These are phyloP conservation scores for Colletotrichum costaricense DNA, from an alignment of 2,329 filamentous ascomycete genomes.

Conservation along the genomic window DNA sequence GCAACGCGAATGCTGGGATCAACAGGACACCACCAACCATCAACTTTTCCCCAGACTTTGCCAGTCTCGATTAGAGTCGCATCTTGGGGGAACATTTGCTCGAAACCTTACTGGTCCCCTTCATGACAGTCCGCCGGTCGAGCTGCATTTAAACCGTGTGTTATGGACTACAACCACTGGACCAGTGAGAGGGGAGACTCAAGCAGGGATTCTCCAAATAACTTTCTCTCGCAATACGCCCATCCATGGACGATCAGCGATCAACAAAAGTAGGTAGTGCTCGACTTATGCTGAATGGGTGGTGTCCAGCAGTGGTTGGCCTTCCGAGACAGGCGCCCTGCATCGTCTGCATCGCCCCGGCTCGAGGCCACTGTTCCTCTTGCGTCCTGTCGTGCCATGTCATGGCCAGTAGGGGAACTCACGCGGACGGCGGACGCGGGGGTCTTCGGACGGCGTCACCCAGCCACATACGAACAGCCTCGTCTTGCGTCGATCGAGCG, in stretches of 20 bases:
- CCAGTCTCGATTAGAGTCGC: background rate
- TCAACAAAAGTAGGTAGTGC: background rate
- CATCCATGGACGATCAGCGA: background rate
- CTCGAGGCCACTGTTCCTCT: background rate
- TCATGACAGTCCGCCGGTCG: background rate
- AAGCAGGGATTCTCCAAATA: constrained; percentile 28
- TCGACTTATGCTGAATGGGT: background rate
- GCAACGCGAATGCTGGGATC: background rate
- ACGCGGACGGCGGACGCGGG: constrained; percentile 13
- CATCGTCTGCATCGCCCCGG: background rate
- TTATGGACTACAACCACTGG: background rate
- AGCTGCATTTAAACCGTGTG: background rate
- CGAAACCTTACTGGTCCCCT: background rate
- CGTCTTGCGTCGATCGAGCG: background rate
- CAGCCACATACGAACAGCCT: background rate
- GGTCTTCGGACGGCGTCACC: background rate
- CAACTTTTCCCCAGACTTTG: background rate
- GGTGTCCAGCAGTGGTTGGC: background rate
- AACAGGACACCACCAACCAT: background rate
- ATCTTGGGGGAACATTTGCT: background rate
- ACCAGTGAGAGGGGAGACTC: background rate
- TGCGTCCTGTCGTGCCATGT: background rate
- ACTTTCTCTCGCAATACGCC: background rate
- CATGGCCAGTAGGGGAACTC: background rate
- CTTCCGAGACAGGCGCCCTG: constrained; percentile 5